Evolutionary conservation across 2,329 filamentous ascomycete species (phyloP).

Genomic region (Trichoderma sp.): DNA sequence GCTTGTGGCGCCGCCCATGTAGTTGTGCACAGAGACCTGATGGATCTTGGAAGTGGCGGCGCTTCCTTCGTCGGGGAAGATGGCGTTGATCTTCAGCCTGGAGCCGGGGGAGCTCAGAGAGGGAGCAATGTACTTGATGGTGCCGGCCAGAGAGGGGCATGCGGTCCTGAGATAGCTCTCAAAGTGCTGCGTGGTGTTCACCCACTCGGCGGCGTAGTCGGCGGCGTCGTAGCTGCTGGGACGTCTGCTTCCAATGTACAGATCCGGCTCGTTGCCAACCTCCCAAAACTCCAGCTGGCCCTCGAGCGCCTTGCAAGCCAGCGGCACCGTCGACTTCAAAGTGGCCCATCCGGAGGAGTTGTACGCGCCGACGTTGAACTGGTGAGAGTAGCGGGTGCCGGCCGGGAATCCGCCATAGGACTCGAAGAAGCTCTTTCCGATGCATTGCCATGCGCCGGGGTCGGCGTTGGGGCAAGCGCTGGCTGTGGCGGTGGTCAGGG

Average conservation of each 20-base stretch:
- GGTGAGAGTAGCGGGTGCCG: constrained; percentile 33
- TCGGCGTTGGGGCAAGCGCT: constrained; percentile 33
- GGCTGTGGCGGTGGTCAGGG: constrained; percentile 32
- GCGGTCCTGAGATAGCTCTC: constrained; percentile 28
- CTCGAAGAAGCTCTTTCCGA: constrained; percentile 35
- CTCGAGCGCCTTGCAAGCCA: constrained; percentile 34
- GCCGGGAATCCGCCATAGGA: constrained; percentile 33
- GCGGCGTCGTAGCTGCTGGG: constrained; percentile 29
- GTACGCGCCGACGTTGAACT: constrained; percentile 35
- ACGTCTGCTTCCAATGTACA: constrained; percentile 32
- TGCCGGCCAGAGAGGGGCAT: constrained; percentile 30
- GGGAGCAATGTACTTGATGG: constrained; percentile 31
- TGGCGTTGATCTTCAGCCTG: constrained; percentile 31
- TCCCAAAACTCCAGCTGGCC: constrained; percentile 34
- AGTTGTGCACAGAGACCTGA: constrained; percentile 38
- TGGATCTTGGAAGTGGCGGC: constrained; percentile 29
- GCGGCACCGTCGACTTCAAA: constrained; percentile 33
- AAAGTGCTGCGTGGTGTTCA: constrained; percentile 30
- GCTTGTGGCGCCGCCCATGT: constrained; percentile 41
- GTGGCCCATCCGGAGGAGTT: constrained; percentile 35
- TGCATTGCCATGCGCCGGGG: constrained; percentile 34
- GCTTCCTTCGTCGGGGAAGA: constrained; percentile 41
- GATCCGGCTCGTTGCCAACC: constrained; percentile 36
- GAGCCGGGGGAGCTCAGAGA: constrained; percentile 32
- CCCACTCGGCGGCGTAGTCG: constrained; percentile 33